Evolutionary conservation across 495 filamentous ascomycete genomes (phyloP), one percentile per base, ranked within the genome.

Genomic region (Trichoderma parareesei): DNA sequence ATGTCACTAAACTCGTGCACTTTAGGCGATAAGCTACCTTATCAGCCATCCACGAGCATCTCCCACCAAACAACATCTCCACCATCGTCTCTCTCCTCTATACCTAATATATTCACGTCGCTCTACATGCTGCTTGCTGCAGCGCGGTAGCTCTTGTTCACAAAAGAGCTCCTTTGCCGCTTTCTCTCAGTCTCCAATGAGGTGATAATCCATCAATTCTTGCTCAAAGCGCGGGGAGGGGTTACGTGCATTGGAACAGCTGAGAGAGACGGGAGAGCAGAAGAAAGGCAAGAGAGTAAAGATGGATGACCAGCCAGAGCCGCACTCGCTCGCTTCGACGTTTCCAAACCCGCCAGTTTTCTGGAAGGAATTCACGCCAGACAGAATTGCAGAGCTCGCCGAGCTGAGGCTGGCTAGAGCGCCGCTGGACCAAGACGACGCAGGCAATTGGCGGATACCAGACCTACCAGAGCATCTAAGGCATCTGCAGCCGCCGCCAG

Each of bases 311-410:
- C 46, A 81, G 41, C 76, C 79, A 55, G 69, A 75, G 38, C 68
- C 69, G 38, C 61, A 67, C 10, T 71, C 72, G 44, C 71, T 74
- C 10, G 71, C 75, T n/a, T 70, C 76, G 9, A 75, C 77, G 33
- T 80, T 92, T 75, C 93, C 94, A 18, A 82, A 89, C 16, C 94
- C 94, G 4, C 94, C 94, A 27, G 87, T 89, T 4, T 92, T 96
- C 79, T 98, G 91, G 85, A 88, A 90, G 67, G 81, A 87, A 73
- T 98, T 98, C 77, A 97, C 91, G 0, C 70, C 84, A 4, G 84
- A 88, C 0, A 97, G 96, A 74, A 70, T 94, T 66, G 75, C 84
- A 35, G 86, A 82, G 42, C 82, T 95, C 60, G 79, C 88, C 43
- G 69, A 80, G 69, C 79, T 70, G 70, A 53, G 57, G 37, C 62